These are phyloP conservation scores for Bigelowiella natans DNA, from an alignment of 78 protist genomes.

Conservation along the genomic window DNA sequence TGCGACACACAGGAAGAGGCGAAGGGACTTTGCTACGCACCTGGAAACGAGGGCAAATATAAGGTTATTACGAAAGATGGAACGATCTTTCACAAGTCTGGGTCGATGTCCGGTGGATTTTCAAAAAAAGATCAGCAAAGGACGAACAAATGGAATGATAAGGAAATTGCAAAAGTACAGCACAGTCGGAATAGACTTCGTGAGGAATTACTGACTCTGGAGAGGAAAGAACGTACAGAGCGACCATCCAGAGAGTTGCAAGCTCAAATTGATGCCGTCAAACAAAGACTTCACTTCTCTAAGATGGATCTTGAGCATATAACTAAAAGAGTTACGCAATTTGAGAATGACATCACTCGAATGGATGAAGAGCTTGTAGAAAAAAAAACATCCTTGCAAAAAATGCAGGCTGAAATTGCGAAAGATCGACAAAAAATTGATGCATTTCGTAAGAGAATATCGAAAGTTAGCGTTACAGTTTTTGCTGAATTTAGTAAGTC, in stretches of 20 bases:
- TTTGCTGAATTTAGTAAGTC: neutral
- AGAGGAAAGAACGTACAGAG: neutral
- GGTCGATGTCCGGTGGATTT: conserved; percentile 79
- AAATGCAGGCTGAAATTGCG: neutral
- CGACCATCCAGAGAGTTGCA: neutral
- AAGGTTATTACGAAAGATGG: conserved; percentile 80
- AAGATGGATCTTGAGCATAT: neutral
- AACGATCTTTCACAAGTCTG: conserved; percentile 64
- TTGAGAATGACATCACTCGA: neutral
- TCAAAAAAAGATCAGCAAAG: neutral
- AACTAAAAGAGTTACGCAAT: neutral
- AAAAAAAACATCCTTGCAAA: neutral
- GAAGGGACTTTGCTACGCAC: neutral
- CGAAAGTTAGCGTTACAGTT: neutral
- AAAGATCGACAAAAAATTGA: neutral
- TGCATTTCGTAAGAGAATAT: neutral
- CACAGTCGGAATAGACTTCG: neutral
- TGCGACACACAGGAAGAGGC: conserved; percentile 69
- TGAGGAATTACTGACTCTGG: conserved; percentile 2
- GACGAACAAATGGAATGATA: neutral
- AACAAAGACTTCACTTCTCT: neutral
- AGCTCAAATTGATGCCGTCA: neutral
- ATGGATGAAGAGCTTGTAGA: conserved; percentile 4
- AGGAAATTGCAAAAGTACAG: neutral
- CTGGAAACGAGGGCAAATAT: neutral